Conservation (phyloP, 352 stramenopile genomes). For the Pythium apleroticum region DNA sequence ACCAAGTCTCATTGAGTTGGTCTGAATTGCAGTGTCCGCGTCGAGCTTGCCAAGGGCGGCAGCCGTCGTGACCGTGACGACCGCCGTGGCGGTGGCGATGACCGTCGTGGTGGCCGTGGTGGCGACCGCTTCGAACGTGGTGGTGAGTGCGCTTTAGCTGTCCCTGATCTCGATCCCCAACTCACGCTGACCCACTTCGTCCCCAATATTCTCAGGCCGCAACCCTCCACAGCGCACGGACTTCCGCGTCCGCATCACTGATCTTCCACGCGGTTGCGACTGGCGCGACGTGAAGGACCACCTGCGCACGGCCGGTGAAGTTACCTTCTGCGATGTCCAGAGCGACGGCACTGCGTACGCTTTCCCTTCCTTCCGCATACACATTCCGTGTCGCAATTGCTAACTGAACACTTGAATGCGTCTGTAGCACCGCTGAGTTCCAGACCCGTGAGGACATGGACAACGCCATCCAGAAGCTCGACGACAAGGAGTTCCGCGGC, state of each 20-base stretch:
- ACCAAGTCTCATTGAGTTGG: no score
- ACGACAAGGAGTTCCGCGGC: slow-evolving; percentile 88
- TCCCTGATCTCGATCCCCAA: neutral
- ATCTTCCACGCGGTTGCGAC: slow-evolving; percentile 73
- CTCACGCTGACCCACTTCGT: neutral
- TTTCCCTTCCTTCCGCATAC: no score
- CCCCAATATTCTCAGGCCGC: slow-evolving; percentile 33
- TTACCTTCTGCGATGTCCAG: slow-evolving; percentile 86
- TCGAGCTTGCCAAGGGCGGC: slow-evolving; percentile 78
- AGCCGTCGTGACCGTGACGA: slow-evolving; percentile 59
- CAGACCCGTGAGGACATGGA: slow-evolving; percentile 82
- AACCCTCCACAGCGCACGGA: slow-evolving; percentile 77
- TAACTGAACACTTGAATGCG: no score
- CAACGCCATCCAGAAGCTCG: slow-evolving; percentile 80
- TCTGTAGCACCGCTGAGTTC: slow-evolving; percentile 72
- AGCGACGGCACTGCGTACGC: slow-evolving; percentile 81
- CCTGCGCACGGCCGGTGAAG: slow-evolving; percentile 76
- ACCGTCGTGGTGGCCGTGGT: slow-evolving; percentile 31
- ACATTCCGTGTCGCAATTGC: no score
- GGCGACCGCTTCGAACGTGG: slow-evolving; percentile 62
- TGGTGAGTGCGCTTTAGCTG: slow-evolving; percentile 35
- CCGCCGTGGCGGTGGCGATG: slow-evolving; percentile 32
- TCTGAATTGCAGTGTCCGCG: slow-evolving; percentile 56
- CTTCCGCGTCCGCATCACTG: slow-evolving; percentile 73
- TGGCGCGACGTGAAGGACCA: slow-evolving; percentile 90